Evolutionary conservation across 2,329 filamentous ascomycete genomes (phyloP), one percentile per base, ranked within the genome.

Genomic region (Neopestalotiopsis rosae): DNA sequence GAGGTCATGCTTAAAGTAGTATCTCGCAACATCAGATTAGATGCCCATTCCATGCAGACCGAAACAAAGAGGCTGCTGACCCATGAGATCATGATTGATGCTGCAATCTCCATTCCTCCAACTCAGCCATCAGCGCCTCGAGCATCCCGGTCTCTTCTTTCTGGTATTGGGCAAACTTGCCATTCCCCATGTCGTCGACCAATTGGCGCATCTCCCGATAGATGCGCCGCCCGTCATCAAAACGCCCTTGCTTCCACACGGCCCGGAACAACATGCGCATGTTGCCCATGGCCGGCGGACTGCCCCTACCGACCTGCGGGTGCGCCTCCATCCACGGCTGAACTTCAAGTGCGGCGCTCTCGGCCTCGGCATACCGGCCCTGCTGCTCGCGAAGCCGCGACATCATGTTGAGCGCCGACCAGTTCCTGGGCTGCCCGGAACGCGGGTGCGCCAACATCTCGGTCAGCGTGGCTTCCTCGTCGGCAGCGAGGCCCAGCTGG

Each of bases 101-200:
- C 28, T 4, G 14, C 4, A 17, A 6, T 62, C n/a, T 42, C 59
- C 59, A 62, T 40, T 38, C 40, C 59, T 52, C 42, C 34, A 64
- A 38, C 14, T 30, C 28, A n/a, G 10, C 40, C 61, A 45, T 64
- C 13, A 64, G 9, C 20, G 20, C 17, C 24, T 64, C 28, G 14
- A 64, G 14, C 40, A 64, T 45, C 17, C 32, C 7, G 38, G 34
- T 7, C 61, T 64, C 61, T 20, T 64, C 61, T 14, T 64, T 20
- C 40, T 64, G 61, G 20, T 64, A 64, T 13, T 64, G 34, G 3
- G 61, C 61, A 64, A 64, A 64, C 38, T 49, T 64, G 38, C 14
- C 45, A 14, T 64, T 24, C 9, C 28, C 61, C 61, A 49, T 64
- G 38, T 38, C 38, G 10, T 52, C 61, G n/a, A 64, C 40, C 34